Conservation (phyloP, 1,284 basidiomycete species). For the Trametes versicolor region DNA sequence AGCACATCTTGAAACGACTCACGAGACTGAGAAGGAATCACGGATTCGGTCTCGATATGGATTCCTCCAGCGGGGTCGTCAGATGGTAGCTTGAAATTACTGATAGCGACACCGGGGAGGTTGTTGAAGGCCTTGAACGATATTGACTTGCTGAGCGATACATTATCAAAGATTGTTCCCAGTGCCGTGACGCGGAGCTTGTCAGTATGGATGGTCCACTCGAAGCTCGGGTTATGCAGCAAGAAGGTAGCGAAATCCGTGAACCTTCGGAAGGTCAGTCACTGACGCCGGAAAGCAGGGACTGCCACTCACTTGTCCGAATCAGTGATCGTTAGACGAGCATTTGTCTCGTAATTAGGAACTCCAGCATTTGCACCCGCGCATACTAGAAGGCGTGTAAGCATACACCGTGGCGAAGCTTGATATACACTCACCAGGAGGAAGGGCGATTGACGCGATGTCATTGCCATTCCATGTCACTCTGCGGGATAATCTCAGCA, state of each 20-base stretch:
- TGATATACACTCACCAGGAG: slow-evolving; percentile 53
- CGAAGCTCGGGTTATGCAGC: slow-evolving; percentile 72
- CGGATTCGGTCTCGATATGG: slow-evolving; percentile 71
- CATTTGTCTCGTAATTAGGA: slow-evolving; percentile 66
- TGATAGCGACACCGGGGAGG: slow-evolving; percentile 74
- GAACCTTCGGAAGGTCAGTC: slow-evolving; percentile 55
- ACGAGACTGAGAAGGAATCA: slow-evolving; percentile 76
- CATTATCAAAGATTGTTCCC: slow-evolving; percentile 75
- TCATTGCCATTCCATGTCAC: slow-evolving; percentile 74
- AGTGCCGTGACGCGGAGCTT: slow-evolving; percentile 72
- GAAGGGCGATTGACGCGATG: slow-evolving; percentile 73
- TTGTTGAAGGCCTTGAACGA: slow-evolving; percentile 79
- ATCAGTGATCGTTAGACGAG: slow-evolving; percentile 64
- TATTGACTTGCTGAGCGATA: slow-evolving; percentile 71
- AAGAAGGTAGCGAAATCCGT: slow-evolving; percentile 74
- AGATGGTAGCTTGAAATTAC: slow-evolving; percentile 73
- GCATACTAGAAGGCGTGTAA: slow-evolving; percentile 50
- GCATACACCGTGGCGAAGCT: slow-evolving; percentile 2
- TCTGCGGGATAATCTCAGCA: slow-evolving; percentile 39
- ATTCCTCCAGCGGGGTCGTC: slow-evolving; percentile 77
- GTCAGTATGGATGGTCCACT: slow-evolving; percentile 76
- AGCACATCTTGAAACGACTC: slow-evolving; percentile 39
- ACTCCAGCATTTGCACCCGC: slow-evolving; percentile 74
- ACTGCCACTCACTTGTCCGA: slow-evolving; percentile 46
- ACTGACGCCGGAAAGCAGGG: not conserved